These are phyloP conservation scores for Melianthus villosus DNA, from an alignment of 441 rosid species.

Conservation along the genomic window DNA sequence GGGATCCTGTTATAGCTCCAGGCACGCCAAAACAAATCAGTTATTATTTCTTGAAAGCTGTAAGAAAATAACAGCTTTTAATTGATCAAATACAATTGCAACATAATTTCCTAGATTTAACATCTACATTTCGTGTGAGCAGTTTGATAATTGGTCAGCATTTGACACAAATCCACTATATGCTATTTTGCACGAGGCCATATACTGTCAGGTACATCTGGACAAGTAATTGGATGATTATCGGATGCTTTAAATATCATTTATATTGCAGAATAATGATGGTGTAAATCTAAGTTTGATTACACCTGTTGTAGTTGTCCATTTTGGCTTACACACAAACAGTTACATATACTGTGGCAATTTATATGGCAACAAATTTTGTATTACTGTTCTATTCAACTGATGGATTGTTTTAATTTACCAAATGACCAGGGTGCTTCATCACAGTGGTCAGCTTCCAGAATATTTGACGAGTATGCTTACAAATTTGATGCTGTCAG, in stretches of 20 bases:
- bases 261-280: background rate
- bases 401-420: slow-evolving; percentile 2
- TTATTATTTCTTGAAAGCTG: slow-evolving; percentile 56
- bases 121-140: slow-evolving; percentile 13
- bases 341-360: too few species aligned
- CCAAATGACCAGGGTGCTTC: slow-evolving; percentile 41
- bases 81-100: slow-evolving; percentile 4
- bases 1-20: slow-evolving; percentile 78
- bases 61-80: slow-evolving; percentile 18
- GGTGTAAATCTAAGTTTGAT: too few species aligned
- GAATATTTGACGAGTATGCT: slow-evolving; percentile 29
- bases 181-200: slow-evolving; percentile 65
- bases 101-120: slow-evolving; percentile 3
- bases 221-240: background rate
- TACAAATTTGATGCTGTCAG: slow-evolving; percentile 44
- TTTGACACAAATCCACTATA: slow-evolving; percentile 79
- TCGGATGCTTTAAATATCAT: background rate
- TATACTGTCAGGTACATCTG: slow-evolving; percentile 68
- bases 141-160: slow-evolving; percentile 58
- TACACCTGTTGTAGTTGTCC: too few species aligned
- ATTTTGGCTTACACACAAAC: too few species aligned
- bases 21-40: slow-evolving; percentile 55
- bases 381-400: background rate
- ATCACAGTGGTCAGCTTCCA: slow-evolving; percentile 69
- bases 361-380: too few species aligned